phyloP scores from a whole-genome alignment of 1,284 basidiomycete species.

The Cryptococcus hybrid region DNA sequence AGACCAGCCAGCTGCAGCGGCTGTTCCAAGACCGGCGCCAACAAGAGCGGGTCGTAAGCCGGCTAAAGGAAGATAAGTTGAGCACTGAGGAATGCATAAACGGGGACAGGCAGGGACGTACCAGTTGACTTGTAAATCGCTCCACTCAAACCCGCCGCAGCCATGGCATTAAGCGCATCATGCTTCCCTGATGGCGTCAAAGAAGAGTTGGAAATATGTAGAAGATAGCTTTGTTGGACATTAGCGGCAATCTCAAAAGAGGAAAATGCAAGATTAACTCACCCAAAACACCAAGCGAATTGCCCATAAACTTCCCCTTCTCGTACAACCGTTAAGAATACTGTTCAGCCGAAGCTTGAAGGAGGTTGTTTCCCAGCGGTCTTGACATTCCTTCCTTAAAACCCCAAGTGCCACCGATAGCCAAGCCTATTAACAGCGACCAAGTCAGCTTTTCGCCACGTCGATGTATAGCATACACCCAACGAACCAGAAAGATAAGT shows the following conservation, averaged over 20 bases:
- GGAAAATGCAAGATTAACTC: constrained; percentile 23
- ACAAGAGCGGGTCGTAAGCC: constrained; percentile 85
- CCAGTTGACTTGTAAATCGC: constrained; percentile 92
- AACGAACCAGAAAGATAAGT: constrained; percentile 94
- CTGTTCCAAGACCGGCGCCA: constrained; percentile 84
- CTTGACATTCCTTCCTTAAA: constrained; percentile 88
- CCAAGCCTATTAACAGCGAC: constrained; percentile 32
- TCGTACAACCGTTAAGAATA: constrained; percentile 91
- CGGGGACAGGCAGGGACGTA: constrained; percentile 51
- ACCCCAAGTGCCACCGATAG: constrained; percentile 92
- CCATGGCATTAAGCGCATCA: constrained; percentile 86
- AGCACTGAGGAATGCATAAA: background rate
- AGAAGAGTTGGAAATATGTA: constrained; percentile 94
- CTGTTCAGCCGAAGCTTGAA: constrained; percentile 92
- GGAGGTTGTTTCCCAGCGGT: constrained; percentile 67
- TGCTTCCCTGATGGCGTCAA: constrained; percentile 85
- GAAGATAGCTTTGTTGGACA: constrained; percentile 65
- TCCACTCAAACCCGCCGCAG: constrained; percentile 87
- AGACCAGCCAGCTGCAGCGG: constrained; percentile 85
- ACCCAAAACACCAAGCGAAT: constrained; percentile 97
- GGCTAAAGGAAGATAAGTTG: constrained; percentile 56
- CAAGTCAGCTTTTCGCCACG: background rate
- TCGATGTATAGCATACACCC: constrained; percentile 3
- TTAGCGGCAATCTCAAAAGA: background rate
- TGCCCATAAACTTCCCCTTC: constrained; percentile 95